Base-by-base conservation (phyloP, 805 yeast genomes). In the Metschnikowia kofuensis region DNA sequence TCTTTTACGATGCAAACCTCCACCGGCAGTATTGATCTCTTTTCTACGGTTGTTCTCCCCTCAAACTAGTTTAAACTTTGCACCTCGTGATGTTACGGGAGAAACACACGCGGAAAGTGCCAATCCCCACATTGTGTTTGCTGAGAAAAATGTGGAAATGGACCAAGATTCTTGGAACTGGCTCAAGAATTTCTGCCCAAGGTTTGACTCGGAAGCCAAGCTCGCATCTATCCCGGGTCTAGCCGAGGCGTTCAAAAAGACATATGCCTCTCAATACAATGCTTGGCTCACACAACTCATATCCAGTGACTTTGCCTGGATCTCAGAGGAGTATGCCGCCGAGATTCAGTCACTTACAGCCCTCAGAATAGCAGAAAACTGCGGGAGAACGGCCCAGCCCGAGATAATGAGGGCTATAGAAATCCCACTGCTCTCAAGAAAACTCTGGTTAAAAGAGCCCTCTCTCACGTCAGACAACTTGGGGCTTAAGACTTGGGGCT, bases 401-500 rank as follows among this genome's bases (percentile, higher is more conserved):
- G 80, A 83, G 21, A 76, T 85, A 56, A 68, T 75, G 2, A 70
- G 98, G 41, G 75, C 72, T 38, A 82, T 92, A 31, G 65, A 68
- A 9, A 52, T 57, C 12, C 57, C 60, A 1, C 31, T 31, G 27
- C 47, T 57, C 14, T 15, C 37, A 31, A 41, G 30, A 27, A 64
- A 46, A 21, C 67, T 79, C 2, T 52, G 53, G 26, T 65, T 92
- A 29, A 75, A 76, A 49, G 99, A 92, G 60, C 98, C 98, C 0
- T 82, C 96, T 0, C 69, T 92, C 51, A 88, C 97, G 0, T 79
- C 82, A 35, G 99, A 94, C 65, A 87, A 85, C 52, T 69, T 94
- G 21, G 99, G 99, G 0, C 74, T 89, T 63, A 89, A 92, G 53
- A 92, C 99, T 0, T 92, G 99, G 99, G 99, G 98, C 0, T 87